Base-by-base conservation (phyloP, 2,329 filamentous ascomycete species). In the Hymenoscyphus fraxineus region DNA sequence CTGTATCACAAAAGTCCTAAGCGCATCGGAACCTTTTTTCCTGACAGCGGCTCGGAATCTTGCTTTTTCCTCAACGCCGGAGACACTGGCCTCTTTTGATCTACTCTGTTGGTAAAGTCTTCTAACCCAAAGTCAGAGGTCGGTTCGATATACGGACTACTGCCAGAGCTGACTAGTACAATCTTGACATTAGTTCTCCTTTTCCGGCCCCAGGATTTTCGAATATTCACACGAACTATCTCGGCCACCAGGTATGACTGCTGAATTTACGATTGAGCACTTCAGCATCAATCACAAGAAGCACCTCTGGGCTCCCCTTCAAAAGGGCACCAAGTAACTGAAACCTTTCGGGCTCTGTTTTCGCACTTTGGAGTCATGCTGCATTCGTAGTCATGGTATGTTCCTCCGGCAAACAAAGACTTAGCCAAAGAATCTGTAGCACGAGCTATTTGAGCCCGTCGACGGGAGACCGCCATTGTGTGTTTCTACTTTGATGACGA, bases 341-440 rank as follows among this genome's bases (percentile, higher is more conserved):
- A 31, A 66, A 64, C 58, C 66, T 66, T 10, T 66, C 65, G 9
- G 38, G 27, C 41, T 68, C 66, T 13, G 55, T 65, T 19, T 12
- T 59, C 0, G 65, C 66, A 27, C 60, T 55, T 58, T 64, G 58
- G n/a, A 68, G 62, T n/a, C 60, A 19, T 22, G 41, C 32, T 9
- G 56, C 56, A n/a, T 44, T 62, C 16, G 62, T 19, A 2, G 39
- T 35, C 9, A 22, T 27, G 6, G 62, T 62, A 10, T 51, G 38
- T 38, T 64, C 51, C 12, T 59, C 59, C 19, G 60, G 41, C 27
- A 61, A 40, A 3, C 44, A 51, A 5, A 60, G 38, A 27, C 64
- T 68, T 1, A 66, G 1, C 31, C 62, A 58, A 13, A 66, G 56
- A n/a, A 56, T n/a, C 40, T 68, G 66, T 7, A 58, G 44, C 19